Evolutionary conservation across 1,284 basidiomycete species (phyloP).

Genomic region (Tilletia indica): DNA sequence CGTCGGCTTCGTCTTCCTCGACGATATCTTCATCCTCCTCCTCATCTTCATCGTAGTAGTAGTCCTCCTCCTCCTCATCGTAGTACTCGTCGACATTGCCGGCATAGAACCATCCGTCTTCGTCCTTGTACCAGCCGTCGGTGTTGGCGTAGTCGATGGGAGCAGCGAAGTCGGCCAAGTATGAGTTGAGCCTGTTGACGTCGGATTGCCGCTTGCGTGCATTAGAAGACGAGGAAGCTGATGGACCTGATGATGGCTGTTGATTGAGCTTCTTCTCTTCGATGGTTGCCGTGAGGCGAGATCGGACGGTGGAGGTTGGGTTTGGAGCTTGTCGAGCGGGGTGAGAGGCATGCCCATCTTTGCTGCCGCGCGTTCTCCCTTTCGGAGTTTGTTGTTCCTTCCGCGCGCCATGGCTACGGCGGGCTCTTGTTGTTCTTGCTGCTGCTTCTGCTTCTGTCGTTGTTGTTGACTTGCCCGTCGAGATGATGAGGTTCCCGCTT

Average conservation of each 20-base stretch:
- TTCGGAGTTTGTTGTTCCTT: constrained; percentile 18
- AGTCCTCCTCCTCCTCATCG: neutral
- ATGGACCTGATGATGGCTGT: neutral
- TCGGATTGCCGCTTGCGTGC: neutral
- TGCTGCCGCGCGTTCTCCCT: constrained; percentile 18
- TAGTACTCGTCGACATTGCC: neutral
- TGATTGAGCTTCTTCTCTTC: neutral
- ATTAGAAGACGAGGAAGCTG: neutral
- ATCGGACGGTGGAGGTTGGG: neutral
- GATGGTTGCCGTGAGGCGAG: neutral
- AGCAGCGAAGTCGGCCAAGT: neutral
- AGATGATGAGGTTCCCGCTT: too few relatives aligned
- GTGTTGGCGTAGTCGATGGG: neutral
- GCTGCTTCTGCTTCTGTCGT: neutral
- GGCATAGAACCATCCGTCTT: neutral
- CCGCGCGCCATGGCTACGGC: constrained; percentile 16
- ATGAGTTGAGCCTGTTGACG: neutral
- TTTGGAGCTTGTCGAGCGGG: neutral
- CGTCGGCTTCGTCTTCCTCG: neutral
- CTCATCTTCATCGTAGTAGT: neutral
- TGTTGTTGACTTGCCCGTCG: neutral
- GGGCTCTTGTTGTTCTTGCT: neutral
- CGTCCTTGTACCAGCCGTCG: neutral
- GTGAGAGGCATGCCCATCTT: neutral
- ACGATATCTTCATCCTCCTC: neutral